Conservation (phyloP, 1,284 basidiomycete genomes). For the Ceratobasidium sp. region DNA sequence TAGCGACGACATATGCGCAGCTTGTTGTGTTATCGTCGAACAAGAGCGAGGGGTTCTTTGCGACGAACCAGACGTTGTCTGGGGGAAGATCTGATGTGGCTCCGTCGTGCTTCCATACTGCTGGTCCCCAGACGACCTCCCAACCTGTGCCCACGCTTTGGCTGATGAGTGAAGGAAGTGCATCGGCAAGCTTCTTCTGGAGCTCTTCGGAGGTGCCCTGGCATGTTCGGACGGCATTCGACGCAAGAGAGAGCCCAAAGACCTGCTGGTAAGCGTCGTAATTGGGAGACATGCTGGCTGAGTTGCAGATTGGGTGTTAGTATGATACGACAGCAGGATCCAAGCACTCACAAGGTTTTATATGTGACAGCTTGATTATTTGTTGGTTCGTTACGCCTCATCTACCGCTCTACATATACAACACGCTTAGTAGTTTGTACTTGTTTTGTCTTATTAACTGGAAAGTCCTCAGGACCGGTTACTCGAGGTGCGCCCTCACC, state of each 20-base stretch:
- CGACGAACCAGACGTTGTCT: constrained; percentile 43
- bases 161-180: neutral
- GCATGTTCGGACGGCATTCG: neutral
- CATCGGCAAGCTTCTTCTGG: neutral
- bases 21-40: constrained; percentile 12
- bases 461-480: too few species aligned
- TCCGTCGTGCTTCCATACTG: constrained; percentile 22
- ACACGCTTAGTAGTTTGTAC: too few species aligned
- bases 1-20: constrained; percentile 38
- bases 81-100: neutral
- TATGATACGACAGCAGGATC: too few species aligned
- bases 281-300: neutral
- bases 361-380: too few species aligned
- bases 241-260: constrained; percentile 19
- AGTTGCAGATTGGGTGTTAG: too few species aligned
- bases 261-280: constrained; percentile 44
- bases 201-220: neutral
- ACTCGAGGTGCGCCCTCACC: too few species aligned
- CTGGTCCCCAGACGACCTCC: constrained; percentile 44
- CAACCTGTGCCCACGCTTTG: constrained; percentile 12
- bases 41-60: neutral
- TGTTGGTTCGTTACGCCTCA: too few species aligned
- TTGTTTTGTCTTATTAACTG: too few species aligned
- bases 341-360: too few species aligned
- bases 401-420: too few species aligned